Percentiles rank a stretch among this genome's conserved stretches.
These are phyloP conservation scores for Babesia bigemina DNA, from an alignment of 169 alveolate species.

Conservation along the genomic window DNA sequence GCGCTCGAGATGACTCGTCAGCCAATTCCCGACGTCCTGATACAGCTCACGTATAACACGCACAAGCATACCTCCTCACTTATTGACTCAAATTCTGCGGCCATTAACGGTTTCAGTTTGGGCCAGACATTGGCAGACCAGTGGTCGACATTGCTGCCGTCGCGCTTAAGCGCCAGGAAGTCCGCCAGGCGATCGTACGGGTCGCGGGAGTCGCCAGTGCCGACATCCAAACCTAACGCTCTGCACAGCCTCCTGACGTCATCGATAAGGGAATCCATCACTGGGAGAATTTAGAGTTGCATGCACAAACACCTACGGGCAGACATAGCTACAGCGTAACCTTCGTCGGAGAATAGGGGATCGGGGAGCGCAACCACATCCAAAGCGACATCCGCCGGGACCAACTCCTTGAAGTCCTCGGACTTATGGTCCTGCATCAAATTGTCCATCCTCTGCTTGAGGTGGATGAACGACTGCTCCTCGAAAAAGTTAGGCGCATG, in stretches of 20 bases:
- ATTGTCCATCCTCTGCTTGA: slow-evolving; percentile 46
- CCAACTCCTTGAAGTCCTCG: slow-evolving; percentile 21
- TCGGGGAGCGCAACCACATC: slow-evolving; percentile 12
- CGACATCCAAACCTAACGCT: slow-evolving; percentile 7
- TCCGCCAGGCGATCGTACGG: not conserved
- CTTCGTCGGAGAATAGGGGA: slow-evolving; percentile 43
- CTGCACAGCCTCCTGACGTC: slow-evolving; percentile 41
- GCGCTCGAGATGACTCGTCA: slow-evolving; percentile 39
- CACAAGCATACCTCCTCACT: not conserved
- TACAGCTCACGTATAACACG: not conserved
- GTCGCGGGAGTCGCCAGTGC: not conserved
- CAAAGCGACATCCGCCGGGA: slow-evolving; percentile 14
- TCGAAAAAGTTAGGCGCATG: slow-evolving; percentile 64
- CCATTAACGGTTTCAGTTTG: slow-evolving; percentile 17
- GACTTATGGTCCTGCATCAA: slow-evolving; percentile 7
- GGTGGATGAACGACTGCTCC: slow-evolving; percentile 55
- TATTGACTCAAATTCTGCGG: slow-evolving; percentile 27
- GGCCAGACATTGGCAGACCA: slow-evolving; percentile 62
- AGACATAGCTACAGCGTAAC: slow-evolving; percentile 47
- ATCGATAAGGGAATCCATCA: slow-evolving; percentile 44
- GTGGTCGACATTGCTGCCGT: slow-evolving; percentile 44
- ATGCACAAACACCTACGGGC: slow-evolving; percentile 35
- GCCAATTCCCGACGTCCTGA: slow-evolving; percentile 52
- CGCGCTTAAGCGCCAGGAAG: slow-evolving; percentile 49
- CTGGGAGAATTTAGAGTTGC: not conserved